Base-by-base conservation (phyloP, 495 filamentous ascomycete species). In the Xylaria intraflava region DNA sequence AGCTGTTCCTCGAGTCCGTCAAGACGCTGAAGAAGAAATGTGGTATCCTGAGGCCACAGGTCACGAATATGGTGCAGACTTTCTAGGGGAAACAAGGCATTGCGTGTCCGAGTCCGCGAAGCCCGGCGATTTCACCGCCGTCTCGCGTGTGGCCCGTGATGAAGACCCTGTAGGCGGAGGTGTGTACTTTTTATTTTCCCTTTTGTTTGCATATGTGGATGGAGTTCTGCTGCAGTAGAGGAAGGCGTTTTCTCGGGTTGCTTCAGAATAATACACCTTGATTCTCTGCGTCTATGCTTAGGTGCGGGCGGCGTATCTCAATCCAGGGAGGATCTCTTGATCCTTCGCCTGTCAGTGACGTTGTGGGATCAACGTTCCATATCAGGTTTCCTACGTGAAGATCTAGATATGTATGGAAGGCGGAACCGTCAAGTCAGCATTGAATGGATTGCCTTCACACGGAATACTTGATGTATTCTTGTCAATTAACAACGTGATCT, bases 1-100 rank as follows among this genome's bases (percentile, higher is more conserved):
- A 86, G 66, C 75, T 97, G 47, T 96, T 97, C 78, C 65, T 97
- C 39, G 89, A 96, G 70, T 81, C 87, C 6, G 83, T 97, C 20
- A 85, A 83, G 68, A 76, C 89, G 46, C 72, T 99, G 57, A 95
- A 87, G 77, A 75, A 79, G 53, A 96, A 96, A 70, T 71, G 69
- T 35, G 56, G 64, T 49, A 64, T 66, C 30, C 55, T 78, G 30
- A 61, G 69, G 59, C 64, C 69, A 56, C 72, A 76, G 63, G 71
- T 78, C 35, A 61, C 69, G 48, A 72, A 77, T 58, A 78, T 78
- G 74, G 74, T 73, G 2, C 51, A 55, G 38, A 49, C 35, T 22
- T 54, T 55, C 38, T 55, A 55, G 20, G n/a, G n/a, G n/a, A 26
- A 10, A 17, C 8, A 5, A 3, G 17, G 33, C 17, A 19, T 36